Evolutionary conservation across 179 eudicot species (phyloP), one percentile per base, ranked within the genome.

Genomic region (Monotropa hypopitys): DNA sequence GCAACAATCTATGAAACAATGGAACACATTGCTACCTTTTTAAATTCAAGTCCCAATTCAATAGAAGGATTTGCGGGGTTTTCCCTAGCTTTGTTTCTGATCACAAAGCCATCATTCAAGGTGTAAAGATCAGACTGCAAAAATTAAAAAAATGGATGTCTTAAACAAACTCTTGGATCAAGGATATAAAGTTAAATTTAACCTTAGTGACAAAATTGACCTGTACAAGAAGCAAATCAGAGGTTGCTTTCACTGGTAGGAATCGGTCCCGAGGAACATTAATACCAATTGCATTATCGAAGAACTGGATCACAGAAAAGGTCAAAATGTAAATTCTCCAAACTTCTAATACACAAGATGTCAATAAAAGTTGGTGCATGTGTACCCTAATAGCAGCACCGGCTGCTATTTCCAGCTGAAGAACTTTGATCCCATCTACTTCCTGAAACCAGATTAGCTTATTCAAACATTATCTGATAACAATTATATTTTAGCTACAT

Each of bases 351-450:
- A 4, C 12, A n/a, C 33, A 9, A 23, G 7, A 16, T 13, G 0
- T 12, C 53, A 49, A 50, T 53, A 0, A 71, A 62, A 28, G 26
- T 59, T n/a, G 33, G 42, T 15, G 45, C 21, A 63, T 20, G 46
- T 59, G 18, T 89, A 93, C 99, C 97, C 75, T 90, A 70, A 96
- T 96, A 77, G 99, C 99, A 80, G 99, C 98, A 77, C 99, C 99
- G 74, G 98, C 99, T 80, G 98, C 99, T 56, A 97, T 96, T 88
- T 96, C 99, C 74, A 96, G 89, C 83, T 96, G 99, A 86, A 96
- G 98, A 88, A 96, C 96, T 87, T 96, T 93, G 76, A 93, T 76
- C 15, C 98, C 99, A 54, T 88, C 85, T n/a, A 96, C 98, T 87
- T 96, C 99, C 99, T 96, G 86, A 50, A 83, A 78, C 47, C 61